Evolutionary conservation across 108 stramenopile genomes (phyloP).

Genomic region (Nitzschia inconspicua): DNA sequence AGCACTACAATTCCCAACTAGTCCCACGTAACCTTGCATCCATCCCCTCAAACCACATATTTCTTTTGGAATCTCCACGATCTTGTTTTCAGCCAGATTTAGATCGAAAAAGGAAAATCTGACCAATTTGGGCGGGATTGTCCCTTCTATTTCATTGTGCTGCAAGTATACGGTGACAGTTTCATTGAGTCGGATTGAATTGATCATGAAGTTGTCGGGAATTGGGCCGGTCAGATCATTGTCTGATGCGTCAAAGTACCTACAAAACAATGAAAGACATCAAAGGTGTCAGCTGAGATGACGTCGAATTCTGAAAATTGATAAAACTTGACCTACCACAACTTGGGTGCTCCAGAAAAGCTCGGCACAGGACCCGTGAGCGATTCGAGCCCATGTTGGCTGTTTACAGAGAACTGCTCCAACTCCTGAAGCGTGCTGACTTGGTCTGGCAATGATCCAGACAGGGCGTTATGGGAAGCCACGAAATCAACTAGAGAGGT

Average conservation of each 20-base stretch:
- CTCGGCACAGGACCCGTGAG: conserved; percentile 55
- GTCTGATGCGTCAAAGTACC: conserved; percentile 52
- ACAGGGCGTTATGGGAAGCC: conserved; percentile 23
- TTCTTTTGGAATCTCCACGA: conserved; percentile 18
- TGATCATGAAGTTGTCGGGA: conserved; percentile 54
- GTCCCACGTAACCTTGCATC: conserved; percentile 57
- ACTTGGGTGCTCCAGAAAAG: conserved; percentile 39
- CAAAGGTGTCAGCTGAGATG: not conserved
- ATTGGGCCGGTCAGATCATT: conserved; percentile 62
- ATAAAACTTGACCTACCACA: conserved; percentile 20
- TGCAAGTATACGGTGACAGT: conserved; percentile 38
- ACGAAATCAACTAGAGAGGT: conserved; percentile 26
- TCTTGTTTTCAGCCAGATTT: conserved; percentile 28
- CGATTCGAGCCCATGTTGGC: conserved; percentile 22
- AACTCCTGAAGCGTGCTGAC: conserved; percentile 34
- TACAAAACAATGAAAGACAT: not conserved
- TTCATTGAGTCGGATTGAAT: conserved; percentile 29
- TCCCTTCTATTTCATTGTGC: conserved; percentile 48
- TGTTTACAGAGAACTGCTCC: conserved; percentile 51
- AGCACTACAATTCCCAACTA: conserved; percentile 54
- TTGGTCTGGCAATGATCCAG: conserved; percentile 23
- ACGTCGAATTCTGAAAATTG: not conserved
- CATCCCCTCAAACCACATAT: conserved; percentile 32
- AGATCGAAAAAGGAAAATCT: conserved; percentile 24
- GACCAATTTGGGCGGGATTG: conserved; percentile 48